Evolutionary conservation across 176 grass and related monocot species (phyloP), one percentile per base, ranked within the genome.

Genomic region (Echinochloa phyllopogon): DNA sequence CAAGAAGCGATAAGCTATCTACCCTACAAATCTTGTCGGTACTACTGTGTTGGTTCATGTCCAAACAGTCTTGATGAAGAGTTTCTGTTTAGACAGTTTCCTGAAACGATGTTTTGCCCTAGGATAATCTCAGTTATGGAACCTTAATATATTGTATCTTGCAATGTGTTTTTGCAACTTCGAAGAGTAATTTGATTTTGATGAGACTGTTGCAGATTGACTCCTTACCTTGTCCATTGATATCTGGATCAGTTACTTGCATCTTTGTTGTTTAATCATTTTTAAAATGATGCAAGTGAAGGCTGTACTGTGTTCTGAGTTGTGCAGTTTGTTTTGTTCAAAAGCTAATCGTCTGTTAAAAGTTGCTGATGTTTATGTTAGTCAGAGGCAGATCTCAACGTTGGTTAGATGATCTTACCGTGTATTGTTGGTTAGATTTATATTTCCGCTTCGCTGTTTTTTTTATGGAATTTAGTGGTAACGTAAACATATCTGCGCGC

Each of bases 1-100:
- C 44, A 95, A 95, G 96, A 98, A 98, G 91, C 85, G 93, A 93
- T 98, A 82, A 89, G 65, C 81, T 56, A 42, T 41, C 18, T 14
- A 43, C 12, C 78, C 2, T 6, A 43, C 47, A 75, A 79, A 80
- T 47, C 27, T 52, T 85, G 50, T 9, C 0, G n/a, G 8, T 42
- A 23, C 17, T 72, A 52, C 63, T 74, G 6, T 50, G 12, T n/a
- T 84, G 58, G 50, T 70, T 81, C 57, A 36, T 36, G 48, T 52
- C 25, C 6, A 43, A 50, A 66, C 44, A 49, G 82, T 49, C 78
- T 44, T 43, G 38, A 77, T 69, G 55, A 6, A 27, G 80, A 3
- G 2, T 55, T 82, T 58, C 2, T 48, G 38, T 77, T 77, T 72
- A 81, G 81, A 37, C 10, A 45, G 52, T 79, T 62, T 52, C 50